Conservation (phyloP, 176 grass and related monocot species). For the Bromus sterilis region DNA sequence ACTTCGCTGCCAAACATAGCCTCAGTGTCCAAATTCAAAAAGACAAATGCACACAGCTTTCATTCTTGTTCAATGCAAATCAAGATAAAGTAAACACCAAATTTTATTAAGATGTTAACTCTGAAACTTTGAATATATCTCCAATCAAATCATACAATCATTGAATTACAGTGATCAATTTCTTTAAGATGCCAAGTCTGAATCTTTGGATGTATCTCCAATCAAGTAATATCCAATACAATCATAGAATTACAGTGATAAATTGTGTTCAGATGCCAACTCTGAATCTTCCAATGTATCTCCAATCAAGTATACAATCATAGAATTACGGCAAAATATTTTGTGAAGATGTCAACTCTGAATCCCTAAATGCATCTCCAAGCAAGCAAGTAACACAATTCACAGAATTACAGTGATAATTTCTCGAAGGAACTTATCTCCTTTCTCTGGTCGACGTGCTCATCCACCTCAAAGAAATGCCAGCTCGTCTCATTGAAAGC, state of each 20-base stretch:
- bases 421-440: conserved; percentile 24
- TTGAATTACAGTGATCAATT: neutral
- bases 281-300: neutral
- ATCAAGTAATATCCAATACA: neutral
- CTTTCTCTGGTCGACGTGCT: neutral
- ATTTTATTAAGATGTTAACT: neutral
- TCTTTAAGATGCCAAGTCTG: neutral
- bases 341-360: neutral
- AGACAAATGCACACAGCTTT: neutral
- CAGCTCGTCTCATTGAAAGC: conserved; percentile 87
- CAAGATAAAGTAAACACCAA: neutral
- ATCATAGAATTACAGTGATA: neutral
- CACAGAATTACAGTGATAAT: neutral
- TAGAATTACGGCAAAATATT: neutral
- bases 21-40: neutral
- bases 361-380: neutral
- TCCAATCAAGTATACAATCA: neutral
- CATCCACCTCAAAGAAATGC: conserved; percentile 74
- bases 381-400: neutral
- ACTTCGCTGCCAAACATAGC: too few species aligned
- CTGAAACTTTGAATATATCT: neutral
- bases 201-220: neutral
- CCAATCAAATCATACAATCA: neutral
- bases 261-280: neutral
- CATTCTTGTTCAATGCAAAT: neutral